Conservation (phyloP, 495 filamentous ascomycete genomes). For the Trichoderma reesei region DNA sequence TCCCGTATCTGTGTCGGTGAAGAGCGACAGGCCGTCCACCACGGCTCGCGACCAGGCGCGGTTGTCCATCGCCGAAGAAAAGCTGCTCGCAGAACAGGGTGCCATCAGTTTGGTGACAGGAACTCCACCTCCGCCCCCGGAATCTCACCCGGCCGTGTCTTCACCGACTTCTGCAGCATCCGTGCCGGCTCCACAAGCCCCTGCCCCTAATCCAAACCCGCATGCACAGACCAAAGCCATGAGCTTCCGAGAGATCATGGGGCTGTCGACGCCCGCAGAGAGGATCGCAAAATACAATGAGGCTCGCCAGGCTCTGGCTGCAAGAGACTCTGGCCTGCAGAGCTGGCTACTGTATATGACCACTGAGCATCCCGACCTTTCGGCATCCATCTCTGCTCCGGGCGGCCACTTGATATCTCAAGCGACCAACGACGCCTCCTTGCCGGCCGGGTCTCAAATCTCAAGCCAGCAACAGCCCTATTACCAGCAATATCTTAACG, state of each 20-base stretch:
- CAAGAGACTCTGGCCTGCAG: constrained; percentile 61
- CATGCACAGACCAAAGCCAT: constrained; percentile 31
- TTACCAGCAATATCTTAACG: constrained; percentile 39
- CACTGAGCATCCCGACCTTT: constrained; percentile 28
- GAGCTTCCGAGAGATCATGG: constrained; percentile 64
- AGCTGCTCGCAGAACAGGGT: constrained; percentile 21
- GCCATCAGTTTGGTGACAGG: constrained; percentile 22
- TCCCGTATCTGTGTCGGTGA: not conserved
- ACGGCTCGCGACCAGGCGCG: constrained; percentile 9
- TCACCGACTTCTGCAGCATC: constrained; percentile 4
- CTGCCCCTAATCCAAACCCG: not conserved
- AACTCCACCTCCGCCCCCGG: constrained; percentile 19
- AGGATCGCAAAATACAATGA: constrained; percentile 61
- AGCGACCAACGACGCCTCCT: not conserved
- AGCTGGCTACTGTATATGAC: constrained; percentile 54
- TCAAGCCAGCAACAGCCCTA: constrained; percentile 36
- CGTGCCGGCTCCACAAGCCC: not conserved
- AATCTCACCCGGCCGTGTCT: constrained; percentile 31
- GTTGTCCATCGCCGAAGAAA: constrained; percentile 35
- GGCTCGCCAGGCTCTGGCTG: constrained; percentile 58
- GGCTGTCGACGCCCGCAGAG: constrained; percentile 47
- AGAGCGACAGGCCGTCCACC: not conserved
- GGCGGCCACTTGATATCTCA: constrained; percentile 1
- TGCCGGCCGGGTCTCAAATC: constrained; percentile 8
- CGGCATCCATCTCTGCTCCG: constrained; percentile 19